Base-by-base conservation (phyloP, 2,329 filamentous ascomycete species). In the Curvularia hawaiiensis region DNA sequence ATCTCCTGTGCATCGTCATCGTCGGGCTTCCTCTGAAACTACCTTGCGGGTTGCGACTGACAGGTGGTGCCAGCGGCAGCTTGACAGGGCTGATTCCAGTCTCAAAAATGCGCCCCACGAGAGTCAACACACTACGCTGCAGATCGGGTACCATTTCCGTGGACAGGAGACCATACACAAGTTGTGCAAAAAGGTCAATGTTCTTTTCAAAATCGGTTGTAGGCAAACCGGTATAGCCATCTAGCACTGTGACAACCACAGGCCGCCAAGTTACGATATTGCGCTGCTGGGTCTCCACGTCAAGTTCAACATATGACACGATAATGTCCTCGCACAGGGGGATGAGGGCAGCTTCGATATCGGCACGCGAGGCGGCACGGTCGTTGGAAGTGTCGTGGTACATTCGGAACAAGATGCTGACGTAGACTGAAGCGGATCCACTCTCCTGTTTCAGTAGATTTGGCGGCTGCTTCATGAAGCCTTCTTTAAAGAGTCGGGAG, bases 381-480 rank as follows among this genome's bases (percentile, higher is more conserved):
- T 97, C 93, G 8, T 90, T 88, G 38, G 89, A 86, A 59, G 90
- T 89, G 71, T 99, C 95, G 47, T 91, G 90, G 77, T 97, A 99
- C 95, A 99, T 99, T 49, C 95, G 85, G 79, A 99, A 92, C 28
- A 99, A 81, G 64, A 99, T 99, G 60, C 90, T 90, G 35, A 99
- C 92, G 75, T 99, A 99, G 1, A 96, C 97, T 2, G 91, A 91
- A 0, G 95, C 95, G 54, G 90, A 91, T 40, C 95, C 94, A 60
- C 87, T 91, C 79, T 99, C 95, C 75, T 99, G 95, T 80, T 99
- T 99, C 30, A 99, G 84, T 12, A 99, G 83, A 70, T 99, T 99
- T 3, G 95, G 95, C 16, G 95, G 94, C 74, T 99, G 95, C 79
- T 96, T 97, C 95, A 99, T 99, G 83, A 99, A 99, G 0, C 96